Conservation (phyloP, 2,329 filamentous ascomycete species). For the Ophiostoma triangulosporum region DNA sequence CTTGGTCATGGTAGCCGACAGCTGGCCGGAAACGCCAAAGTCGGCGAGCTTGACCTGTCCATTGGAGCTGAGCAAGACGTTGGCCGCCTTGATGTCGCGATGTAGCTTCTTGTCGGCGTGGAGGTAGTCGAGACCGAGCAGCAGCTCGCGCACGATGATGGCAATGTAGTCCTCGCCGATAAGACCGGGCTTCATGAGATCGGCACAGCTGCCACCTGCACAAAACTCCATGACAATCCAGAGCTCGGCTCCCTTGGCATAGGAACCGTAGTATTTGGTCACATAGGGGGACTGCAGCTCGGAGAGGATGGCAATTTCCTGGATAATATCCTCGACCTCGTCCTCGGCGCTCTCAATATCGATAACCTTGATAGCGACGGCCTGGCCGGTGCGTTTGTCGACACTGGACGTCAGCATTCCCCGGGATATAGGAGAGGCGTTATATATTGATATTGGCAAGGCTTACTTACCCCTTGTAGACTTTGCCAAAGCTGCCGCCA, state of each 20-base stretch:
- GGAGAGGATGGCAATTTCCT: conserved; percentile 94
- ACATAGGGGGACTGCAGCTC: conserved; percentile 93
- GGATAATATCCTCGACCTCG: conserved; percentile 98
- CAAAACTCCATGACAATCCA: conserved; percentile 99
- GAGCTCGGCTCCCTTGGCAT: conserved; percentile 85
- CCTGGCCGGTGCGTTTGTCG: conserved; percentile 82
- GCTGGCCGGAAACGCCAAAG: conserved; percentile 91
- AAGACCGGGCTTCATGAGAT: conserved; percentile 84
- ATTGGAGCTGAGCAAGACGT: conserved; percentile 75
- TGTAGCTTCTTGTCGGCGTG: conserved; percentile 94
- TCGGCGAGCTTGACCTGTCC: conserved; percentile 96
- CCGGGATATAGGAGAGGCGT: neutral
- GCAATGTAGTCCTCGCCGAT: conserved; percentile 94
- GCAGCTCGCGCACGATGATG: conserved; percentile 81
- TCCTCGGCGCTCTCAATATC: conserved; percentile 98
- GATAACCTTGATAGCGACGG: conserved; percentile 96
- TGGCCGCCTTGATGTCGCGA: conserved; percentile 93
- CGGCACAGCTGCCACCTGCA: conserved; percentile 88
- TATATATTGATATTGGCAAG: too few species aligned
- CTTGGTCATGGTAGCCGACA: conserved; percentile 97
- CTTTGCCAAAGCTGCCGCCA: conserved; percentile 94
- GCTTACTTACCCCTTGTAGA: conserved; percentile 94
- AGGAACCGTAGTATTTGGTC: conserved; percentile 95
- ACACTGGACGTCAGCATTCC: conserved; percentile 40
- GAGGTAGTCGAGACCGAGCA: conserved; percentile 83